phyloP scores from a whole-genome alignment of 129 eudicot species.

The Smallanthus sonchifolius region DNA sequence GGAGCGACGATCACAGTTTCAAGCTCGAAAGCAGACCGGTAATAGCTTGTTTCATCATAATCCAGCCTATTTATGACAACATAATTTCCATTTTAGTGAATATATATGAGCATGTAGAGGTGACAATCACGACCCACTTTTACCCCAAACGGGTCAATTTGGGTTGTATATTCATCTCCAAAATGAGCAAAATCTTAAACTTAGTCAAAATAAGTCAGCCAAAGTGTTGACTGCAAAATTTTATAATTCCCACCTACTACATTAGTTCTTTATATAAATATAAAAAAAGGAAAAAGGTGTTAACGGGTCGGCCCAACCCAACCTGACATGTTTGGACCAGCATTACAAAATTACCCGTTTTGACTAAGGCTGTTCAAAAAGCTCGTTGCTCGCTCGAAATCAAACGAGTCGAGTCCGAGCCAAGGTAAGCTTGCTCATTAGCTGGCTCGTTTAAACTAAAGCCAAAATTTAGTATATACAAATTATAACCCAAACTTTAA shows the following conservation, averaged over 20 bases:
- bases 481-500: too few species aligned
- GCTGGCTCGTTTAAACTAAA: too few species aligned
- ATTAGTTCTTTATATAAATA: too few species aligned
- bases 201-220: background rate
- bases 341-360: background rate
- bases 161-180: background rate
- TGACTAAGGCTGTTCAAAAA: background rate
- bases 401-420: too few species aligned
- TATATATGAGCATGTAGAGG: background rate
- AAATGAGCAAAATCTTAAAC: background rate
- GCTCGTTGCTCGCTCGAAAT: too few species aligned
- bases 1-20: conserved; percentile 44
- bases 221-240: too few species aligned
- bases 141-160: background rate
- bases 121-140: background rate
- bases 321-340: background rate
- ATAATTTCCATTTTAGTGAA: background rate
- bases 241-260: too few species aligned
- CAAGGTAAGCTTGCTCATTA: too few species aligned
- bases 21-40: conserved; percentile 38
- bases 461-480: too few species aligned
- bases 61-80: conserved; percentile 41
- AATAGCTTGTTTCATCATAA: conserved; percentile 33
- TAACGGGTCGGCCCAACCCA: background rate
- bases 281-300: too few species aligned